Percentiles rank a stretch among this genome's conserved stretches.
These are phyloP conservation scores for Ogataea haglerorum DNA, from an alignment of 805 yeast genomes.

Conservation along the genomic window DNA sequence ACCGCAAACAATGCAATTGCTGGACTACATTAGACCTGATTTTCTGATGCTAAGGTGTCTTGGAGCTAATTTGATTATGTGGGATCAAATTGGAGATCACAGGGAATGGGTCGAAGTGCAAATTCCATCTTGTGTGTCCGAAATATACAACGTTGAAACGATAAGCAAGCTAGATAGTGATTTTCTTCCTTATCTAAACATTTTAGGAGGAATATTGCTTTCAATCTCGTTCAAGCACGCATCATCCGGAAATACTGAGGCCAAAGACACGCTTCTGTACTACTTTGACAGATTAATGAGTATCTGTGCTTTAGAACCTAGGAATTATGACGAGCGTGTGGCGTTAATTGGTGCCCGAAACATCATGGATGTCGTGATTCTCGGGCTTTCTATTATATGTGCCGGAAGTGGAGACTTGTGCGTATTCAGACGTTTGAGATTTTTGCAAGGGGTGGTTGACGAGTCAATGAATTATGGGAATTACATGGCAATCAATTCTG, in stretches of 20 bases:
- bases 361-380: slow-evolving; percentile 54
- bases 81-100: slow-evolving; percentile 57
- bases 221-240: slow-evolving; percentile 76
- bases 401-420: slow-evolving; percentile 90
- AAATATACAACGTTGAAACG: slow-evolving; percentile 28
- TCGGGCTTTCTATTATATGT: slow-evolving; percentile 72
- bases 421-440: slow-evolving; percentile 67
- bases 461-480: slow-evolving; percentile 54
- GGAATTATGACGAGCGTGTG: slow-evolving; percentile 55
- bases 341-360: slow-evolving; percentile 52
- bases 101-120: slow-evolving; percentile 55
- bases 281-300: slow-evolving; percentile 51
- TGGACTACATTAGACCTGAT: slow-evolving; percentile 79
- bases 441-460: slow-evolving; percentile 56
- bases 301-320: slow-evolving; percentile 40
- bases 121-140: slow-evolving; percentile 46
- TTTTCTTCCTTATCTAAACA: slow-evolving; percentile 57
- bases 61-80: slow-evolving; percentile 63
- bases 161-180: slow-evolving; percentile 49
- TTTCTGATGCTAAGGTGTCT: slow-evolving; percentile 61
- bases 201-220: slow-evolving; percentile 70
- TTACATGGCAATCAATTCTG: slow-evolving; percentile 73
- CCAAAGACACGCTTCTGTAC: slow-evolving; percentile 52
- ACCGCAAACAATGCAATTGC: slow-evolving; percentile 55
- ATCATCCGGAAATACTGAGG: slow-evolving; percentile 55